Base-by-base conservation (phyloP, 345 rosid species). In the Turnera subulata region DNA sequence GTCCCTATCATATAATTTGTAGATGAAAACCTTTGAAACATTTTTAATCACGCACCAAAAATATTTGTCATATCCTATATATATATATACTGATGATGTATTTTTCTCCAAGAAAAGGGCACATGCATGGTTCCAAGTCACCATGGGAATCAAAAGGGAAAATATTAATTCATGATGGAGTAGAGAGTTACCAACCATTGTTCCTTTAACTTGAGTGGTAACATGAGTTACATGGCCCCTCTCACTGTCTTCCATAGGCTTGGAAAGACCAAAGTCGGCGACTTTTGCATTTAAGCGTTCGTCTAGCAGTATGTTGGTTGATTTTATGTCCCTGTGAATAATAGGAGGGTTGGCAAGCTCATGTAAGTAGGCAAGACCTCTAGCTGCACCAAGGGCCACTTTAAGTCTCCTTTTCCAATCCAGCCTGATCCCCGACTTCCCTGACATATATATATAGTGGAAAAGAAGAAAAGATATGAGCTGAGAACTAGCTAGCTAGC, bases 261-360 rank as follows among this genome's bases (percentile, higher is more conserved):
- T 94, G 39, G 93, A 90, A 58, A 90, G 91, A 21, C 99, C 99
- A 35, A 94, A 94, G 78, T 94, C 99, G 0, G 85, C 89, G 55
- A 90, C 97, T 53, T 94, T 94, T 33, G 97, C 96, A 10, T 59
- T 90, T 37, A 94, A 68, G 24, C 73, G 80, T 35, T 88, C 92
- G 44, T 94, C 95, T 23, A 94, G 71, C 64, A 94, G 55, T 55
- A 94, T 84, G 70, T 94, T 94, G 26, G 73, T 76, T 29, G 99
- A 80, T 72, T 94, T 94, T 49, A 94, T 65, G 76, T 94, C 99
- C 72, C 95, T 78, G 26, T 94, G 99, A 61, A 94, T 94, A 32
- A 90, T 90, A 13, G 97, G 97, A 70, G 97, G 99, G 67, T 85
- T 71, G 21, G 96, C 99, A 46, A 84, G 91, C 72, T 94, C 97